These are phyloP conservation scores for Lablab purpureus DNA, from an alignment of 306 rosid genomes.

Conservation along the genomic window DNA sequence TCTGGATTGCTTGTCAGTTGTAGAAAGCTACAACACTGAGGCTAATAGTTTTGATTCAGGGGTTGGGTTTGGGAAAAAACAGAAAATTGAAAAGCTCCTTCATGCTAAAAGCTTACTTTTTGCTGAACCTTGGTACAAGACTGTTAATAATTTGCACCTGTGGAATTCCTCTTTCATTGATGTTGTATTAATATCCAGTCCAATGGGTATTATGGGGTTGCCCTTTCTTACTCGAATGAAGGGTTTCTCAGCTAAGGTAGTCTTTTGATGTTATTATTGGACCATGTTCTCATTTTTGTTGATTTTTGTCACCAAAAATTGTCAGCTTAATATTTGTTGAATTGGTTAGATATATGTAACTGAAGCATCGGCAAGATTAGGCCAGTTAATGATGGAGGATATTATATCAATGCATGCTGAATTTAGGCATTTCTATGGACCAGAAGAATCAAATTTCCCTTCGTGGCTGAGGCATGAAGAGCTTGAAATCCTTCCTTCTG, in stretches of 20 bases:
- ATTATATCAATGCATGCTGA: constrained; percentile 84
- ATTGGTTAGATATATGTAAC: constrained; percentile 76
- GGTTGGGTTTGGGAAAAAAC: constrained; percentile 50
- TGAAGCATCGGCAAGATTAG: constrained; percentile 77
- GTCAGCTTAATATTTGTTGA: constrained; percentile 35
- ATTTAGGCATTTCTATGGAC: constrained; percentile 80
- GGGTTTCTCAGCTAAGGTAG: constrained; percentile 86
- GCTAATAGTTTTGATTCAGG: constrained; percentile 43
- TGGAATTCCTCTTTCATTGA: constrained; percentile 75
- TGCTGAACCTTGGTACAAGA: constrained; percentile 87
- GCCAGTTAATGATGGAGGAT: constrained; percentile 91
- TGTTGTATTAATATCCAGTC: constrained; percentile 78
- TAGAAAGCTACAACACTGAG: constrained; percentile 36
- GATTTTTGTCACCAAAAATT: constrained; percentile 10
- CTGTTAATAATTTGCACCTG: constrained; percentile 63
- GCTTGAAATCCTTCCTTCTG: constrained; percentile 63
- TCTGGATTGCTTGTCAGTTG: constrained; percentile 38
- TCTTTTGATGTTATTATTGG: constrained; percentile 7
- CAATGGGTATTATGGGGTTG: constrained; percentile 89
- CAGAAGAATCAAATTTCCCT: constrained; percentile 61
- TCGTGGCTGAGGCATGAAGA: constrained; percentile 74
- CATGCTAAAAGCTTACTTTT: constrained; percentile 59
- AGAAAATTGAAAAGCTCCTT: constrained; percentile 60
- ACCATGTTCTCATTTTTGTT: background rate
- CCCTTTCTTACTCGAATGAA: constrained; percentile 78